Base-by-base conservation (phyloP, 2,329 filamentous ascomycete species). In the Colletotrichum agaves region DNA sequence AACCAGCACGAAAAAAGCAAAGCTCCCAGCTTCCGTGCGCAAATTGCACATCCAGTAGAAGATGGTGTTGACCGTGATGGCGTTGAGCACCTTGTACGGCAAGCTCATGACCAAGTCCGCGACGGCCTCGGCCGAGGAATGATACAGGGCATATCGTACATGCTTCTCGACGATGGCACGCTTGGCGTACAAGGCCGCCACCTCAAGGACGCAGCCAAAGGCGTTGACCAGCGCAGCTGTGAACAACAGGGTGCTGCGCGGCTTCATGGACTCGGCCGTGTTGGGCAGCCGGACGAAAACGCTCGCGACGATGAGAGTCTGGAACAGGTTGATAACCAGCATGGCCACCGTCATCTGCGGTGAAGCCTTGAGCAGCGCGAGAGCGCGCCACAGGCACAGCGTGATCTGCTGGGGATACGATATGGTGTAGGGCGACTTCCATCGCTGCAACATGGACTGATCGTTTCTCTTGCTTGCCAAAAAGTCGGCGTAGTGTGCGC, bases 1-100 rank as follows among this genome's bases (percentile, higher is more conserved):
- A 72, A 91, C 87, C 13, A 91, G 80, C 76, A 89, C 81, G 76
- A 88, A 90, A 71, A 90, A 90, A 74, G 86, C 91, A 78, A 91
- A 91, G 69, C 71, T 71, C 2, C 72, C 75, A 0, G 71, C 73
- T 37, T 75, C 72, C 7, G 68, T 58, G 53, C 76, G 72, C 49
- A 78, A 55, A 2, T 69, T 71, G 3, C 71, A 72, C 76, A 79
- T 79, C 53, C 77, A 78, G 65, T 78, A 79, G 55, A 75, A 65
- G 13, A 77, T 72, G 3, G 78, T 39, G 3, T 82, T 82, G 72
- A 91, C 91, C 70, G 84, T 82, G 3, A 78, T 79, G 57, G 85
- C 80, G 65, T 85, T 86, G 0, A 80, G 75, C 73, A 83, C 81
- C 58, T 84, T 78, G 35, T 87, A 76, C 2, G 85, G 85, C 23